Conservation (phyloP, 2,329 filamentous ascomycete species). For the Byssothecium circinans region DNA sequence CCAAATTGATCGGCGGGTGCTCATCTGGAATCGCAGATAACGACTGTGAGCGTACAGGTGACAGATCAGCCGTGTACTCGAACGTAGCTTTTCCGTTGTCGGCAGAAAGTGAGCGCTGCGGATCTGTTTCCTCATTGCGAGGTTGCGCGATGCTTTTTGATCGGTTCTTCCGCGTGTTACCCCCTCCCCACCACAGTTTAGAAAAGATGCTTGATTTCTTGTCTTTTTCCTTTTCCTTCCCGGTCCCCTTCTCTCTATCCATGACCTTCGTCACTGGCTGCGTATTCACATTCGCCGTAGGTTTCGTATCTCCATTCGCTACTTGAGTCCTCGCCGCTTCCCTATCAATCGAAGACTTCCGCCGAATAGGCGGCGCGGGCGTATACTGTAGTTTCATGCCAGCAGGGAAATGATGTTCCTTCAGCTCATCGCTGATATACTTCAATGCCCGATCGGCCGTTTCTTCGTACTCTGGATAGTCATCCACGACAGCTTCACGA, state of each 20-base stretch:
- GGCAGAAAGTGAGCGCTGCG: slow-evolving; percentile 34
- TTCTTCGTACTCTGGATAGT: slow-evolving; percentile 50
- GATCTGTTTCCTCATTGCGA: slow-evolving; percentile 14
- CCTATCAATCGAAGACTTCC: neutral
- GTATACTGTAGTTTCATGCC: slow-evolving; percentile 8
- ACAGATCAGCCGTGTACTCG: slow-evolving; percentile 23
- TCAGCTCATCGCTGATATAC: slow-evolving; percentile 45
- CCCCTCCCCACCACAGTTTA: slow-evolving; percentile 33
- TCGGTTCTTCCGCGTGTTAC: slow-evolving; percentile 25
- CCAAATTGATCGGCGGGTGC: slow-evolving; percentile 24
- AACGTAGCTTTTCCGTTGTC: slow-evolving; percentile 6
- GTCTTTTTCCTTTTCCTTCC: too few relatives aligned
- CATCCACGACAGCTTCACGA: slow-evolving; percentile 45
- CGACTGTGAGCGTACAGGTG: slow-evolving; percentile 38
- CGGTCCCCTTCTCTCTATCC: slow-evolving; percentile 23
- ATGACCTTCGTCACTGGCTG: neutral
- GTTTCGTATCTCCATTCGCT: neutral
- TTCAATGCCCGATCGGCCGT: slow-evolving; percentile 48
- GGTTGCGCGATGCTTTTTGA: slow-evolving; percentile 20
- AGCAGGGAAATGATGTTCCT: slow-evolving; percentile 21
- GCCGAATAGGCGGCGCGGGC: slow-evolving; percentile 6
- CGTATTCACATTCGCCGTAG: neutral
- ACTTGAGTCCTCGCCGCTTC: neutral
- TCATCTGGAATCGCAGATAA: slow-evolving; percentile 34
- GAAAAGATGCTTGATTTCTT: slow-evolving; percentile 34